A percentile compares a stretch with the other conserved stretches of the same genome.
phyloP scores from a whole-genome alignment of 2,329 filamentous ascomycete genomes.

The Lasiodiplodia gonubiensis region DNA sequence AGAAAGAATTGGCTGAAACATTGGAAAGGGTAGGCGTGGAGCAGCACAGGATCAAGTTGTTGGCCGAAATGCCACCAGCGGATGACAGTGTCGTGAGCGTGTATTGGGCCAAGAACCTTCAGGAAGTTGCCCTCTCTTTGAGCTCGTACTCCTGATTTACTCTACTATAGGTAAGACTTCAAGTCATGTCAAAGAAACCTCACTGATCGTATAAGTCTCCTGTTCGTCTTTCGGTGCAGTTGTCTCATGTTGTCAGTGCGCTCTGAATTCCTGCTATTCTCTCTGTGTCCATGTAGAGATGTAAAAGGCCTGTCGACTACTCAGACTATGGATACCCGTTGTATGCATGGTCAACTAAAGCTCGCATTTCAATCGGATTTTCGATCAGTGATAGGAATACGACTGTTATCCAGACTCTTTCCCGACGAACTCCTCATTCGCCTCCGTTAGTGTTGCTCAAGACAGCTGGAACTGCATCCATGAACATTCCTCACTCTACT shows the following conservation, averaged over 20 bases:
- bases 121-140: slow-evolving; percentile 15
- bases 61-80: slow-evolving; percentile 26
- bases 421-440: no score
- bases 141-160: slow-evolving; percentile 2
- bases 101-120: slow-evolving; percentile 21
- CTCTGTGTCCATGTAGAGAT: background rate
- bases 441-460: no score
- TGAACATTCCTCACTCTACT: background rate
- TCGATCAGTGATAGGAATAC: no score
- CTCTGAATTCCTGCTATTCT: background rate
- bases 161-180: background rate
- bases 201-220: background rate
- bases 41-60: slow-evolving; percentile 27
- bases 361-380: no score
- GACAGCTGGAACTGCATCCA: no score
- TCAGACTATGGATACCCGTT: no score
- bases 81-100: slow-evolving; percentile 11
- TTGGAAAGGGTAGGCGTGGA: slow-evolving; percentile 41
- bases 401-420: no score
- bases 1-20: slow-evolving; percentile 41
- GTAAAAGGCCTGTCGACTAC: no score
- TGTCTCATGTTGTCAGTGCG: background rate
- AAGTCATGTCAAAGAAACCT: background rate
- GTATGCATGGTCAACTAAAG: no score
- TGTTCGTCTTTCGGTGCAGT: background rate